Base-by-base conservation (phyloP, 2,329 filamentous ascomycete species). In the Pochonia chlamydosporia region DNA sequence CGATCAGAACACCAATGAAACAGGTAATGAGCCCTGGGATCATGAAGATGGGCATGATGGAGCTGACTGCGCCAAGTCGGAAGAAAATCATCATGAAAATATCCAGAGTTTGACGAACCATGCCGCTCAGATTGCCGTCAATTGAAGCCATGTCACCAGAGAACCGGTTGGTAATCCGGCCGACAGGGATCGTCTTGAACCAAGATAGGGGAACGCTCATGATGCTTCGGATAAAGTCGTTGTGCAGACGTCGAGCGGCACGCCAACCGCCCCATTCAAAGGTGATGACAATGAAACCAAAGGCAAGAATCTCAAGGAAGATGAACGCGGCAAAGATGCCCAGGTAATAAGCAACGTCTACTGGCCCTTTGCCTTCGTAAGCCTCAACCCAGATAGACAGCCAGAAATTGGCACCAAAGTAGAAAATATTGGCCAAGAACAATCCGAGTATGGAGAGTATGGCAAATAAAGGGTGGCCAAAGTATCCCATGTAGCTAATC, bases 121-220 rank as follows among this genome's bases (percentile, higher is more conserved):
- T 69, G 2, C 65, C 62, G 18, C 70, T 68, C 6, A 81, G 59
- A 1, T 63, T 56, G 7, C 67, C 71, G 52, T 81, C 78, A 44
- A 81, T 68, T 0, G 76, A 77, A n/a, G 70, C 67, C 58, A 79
- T 78, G 49, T 81, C 78, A 30, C 76, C 74, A 1, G 75, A 74
- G 52, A 81, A 78, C 11, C 78, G 72, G 54, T 79, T 79, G 46
- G 75, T 69, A 47, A 78, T 70, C 35, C 76, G 70, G 11, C 76
- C 73, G 14, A 76, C 68, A 0, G 77, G 72, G 1, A 76, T 69
- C 40, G 73, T 61, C 56, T 78, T 77, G 54, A 76, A 81, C 78
- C 78, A 82, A 4, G 73, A 71, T 9, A 81, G 64, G 1, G 78
- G 73, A 3, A 78, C 78, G 21, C 67, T 65, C 63, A 82, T 67